Conservation (phyloP, 2,329 filamentous ascomycete genomes). For the Monosporascus sp. region DNA sequence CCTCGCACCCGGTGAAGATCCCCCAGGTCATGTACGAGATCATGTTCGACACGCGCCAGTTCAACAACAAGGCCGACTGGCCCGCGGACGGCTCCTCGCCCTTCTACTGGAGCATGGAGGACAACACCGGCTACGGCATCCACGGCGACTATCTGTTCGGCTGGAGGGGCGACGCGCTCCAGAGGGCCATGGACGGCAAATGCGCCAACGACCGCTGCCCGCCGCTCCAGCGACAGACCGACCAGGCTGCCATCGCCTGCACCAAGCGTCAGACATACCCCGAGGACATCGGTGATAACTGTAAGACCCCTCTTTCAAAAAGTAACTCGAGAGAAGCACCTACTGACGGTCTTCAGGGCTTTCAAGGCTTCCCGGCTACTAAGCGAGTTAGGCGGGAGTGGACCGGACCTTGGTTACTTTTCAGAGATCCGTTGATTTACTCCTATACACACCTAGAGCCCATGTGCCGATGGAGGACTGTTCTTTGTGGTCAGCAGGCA, state of each 20-base stretch:
- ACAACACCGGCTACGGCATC: slow-evolving; percentile 30
- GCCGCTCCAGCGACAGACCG: slow-evolving; percentile 24
- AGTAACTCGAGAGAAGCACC: no score
- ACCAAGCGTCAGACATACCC: slow-evolving; percentile 20
- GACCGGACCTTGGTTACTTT: no score
- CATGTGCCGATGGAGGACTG: no score
- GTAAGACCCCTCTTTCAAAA: slow-evolving; percentile 3
- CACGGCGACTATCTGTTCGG: slow-evolving; percentile 36
- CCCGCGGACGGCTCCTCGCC: slow-evolving; percentile 27
- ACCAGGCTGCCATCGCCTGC: slow-evolving; percentile 24
- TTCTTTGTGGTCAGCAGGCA: no score
- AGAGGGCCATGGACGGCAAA: slow-evolving; percentile 28
- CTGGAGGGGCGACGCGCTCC: slow-evolving; percentile 33
- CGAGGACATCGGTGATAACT: slow-evolving; percentile 19
- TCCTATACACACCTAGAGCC: no score
- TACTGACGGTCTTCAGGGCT: no score
- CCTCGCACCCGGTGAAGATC: slow-evolving; percentile 26
- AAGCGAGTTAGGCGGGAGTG: no score
- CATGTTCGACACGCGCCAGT: slow-evolving; percentile 33
- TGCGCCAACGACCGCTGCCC: slow-evolving; percentile 30
- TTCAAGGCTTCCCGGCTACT: no score
- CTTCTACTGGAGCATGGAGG: slow-evolving; percentile 27
- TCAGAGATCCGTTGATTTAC: no score
- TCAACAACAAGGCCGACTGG: slow-evolving; percentile 30
- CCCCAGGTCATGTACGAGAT: slow-evolving; percentile 38